Conservation (phyloP, 306 rosid genomes). For the Corylus americana region DNA sequence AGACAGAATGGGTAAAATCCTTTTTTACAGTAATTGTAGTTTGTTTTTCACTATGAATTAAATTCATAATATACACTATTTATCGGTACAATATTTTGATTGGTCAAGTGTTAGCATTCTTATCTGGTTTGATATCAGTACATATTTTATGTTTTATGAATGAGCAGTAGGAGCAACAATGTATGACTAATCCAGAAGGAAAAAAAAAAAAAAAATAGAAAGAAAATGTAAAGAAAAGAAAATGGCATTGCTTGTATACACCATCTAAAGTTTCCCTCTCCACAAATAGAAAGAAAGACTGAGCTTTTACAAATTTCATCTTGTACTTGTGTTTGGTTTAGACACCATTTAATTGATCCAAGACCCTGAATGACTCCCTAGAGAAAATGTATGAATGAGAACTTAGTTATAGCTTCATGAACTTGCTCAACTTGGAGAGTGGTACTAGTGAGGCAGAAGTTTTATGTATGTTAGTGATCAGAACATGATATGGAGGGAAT, state of each 20-base stretch:
- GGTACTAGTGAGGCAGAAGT: neutral
- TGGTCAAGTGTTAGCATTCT: neutral
- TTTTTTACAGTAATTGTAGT: neutral
- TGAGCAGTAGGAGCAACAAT: neutral
- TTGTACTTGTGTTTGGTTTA: neutral
- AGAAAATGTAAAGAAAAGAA: neutral
- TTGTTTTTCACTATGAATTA: neutral
- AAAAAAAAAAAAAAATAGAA: neutral
- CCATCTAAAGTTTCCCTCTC: neutral
- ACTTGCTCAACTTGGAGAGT: neutral
- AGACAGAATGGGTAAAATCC: slow-evolving; percentile 60
- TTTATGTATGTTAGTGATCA: neutral
- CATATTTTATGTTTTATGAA: neutral
- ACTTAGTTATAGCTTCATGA: neutral
- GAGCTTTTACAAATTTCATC: neutral
- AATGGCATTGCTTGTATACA: neutral
- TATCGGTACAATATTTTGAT: neutral
- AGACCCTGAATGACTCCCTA: neutral
- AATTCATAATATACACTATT: neutral
- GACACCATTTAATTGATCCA: neutral
- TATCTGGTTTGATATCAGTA: neutral
- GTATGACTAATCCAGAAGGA: neutral
- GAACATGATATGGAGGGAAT: neutral
- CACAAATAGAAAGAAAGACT: neutral
- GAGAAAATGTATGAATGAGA: neutral